Percentiles rank a stretch among this genome's conserved stretches.
Conservation (phyloP, 495 filamentous ascomycete genomes). For the Trichoderma gamsii region DNA sequence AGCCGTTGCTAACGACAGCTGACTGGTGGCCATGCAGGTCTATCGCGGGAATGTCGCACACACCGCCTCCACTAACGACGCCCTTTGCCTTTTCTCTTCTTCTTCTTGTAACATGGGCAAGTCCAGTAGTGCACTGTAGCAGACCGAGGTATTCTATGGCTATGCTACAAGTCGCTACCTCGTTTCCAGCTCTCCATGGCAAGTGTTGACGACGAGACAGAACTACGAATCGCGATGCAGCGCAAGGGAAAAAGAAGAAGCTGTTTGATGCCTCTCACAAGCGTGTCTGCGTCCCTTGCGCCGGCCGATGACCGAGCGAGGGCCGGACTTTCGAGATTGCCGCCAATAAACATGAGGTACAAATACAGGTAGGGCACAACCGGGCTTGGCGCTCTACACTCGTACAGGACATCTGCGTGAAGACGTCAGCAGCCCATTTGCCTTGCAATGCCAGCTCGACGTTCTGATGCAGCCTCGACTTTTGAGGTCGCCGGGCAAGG, state of each 20-base stretch:
- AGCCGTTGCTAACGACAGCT: not conserved
- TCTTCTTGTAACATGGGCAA: not conserved
- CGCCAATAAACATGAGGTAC: not conserved
- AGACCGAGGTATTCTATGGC: not conserved
- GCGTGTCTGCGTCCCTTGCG: not conserved
- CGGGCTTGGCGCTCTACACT: not conserved
- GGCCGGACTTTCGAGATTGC: not conserved
- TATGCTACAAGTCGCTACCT: not conserved
- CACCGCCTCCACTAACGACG: not conserved
- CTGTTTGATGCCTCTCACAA: not conserved
- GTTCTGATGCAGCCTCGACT: not conserved
- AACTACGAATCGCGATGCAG: not conserved
- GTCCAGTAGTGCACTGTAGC: not conserved
- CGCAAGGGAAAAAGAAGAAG: not conserved
- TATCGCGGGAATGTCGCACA: conserved; percentile 12
- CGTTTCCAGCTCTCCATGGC: not conserved
- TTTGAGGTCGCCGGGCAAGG: not conserved
- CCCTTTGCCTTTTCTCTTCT: not conserved
- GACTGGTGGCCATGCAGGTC: conserved; percentile 1
- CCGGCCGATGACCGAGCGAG: conserved; percentile 6
- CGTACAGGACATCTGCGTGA: not conserved
- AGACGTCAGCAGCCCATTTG: not conserved
- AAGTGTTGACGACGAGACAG: not conserved
- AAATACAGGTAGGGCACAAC: not conserved
- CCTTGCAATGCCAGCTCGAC: not conserved